Percentiles rank a stretch among this genome's conserved stretches.
Evolutionary conservation across 2,329 filamentous ascomycete species (phyloP).

Genomic region (Arachnomyces sp.): DNA sequence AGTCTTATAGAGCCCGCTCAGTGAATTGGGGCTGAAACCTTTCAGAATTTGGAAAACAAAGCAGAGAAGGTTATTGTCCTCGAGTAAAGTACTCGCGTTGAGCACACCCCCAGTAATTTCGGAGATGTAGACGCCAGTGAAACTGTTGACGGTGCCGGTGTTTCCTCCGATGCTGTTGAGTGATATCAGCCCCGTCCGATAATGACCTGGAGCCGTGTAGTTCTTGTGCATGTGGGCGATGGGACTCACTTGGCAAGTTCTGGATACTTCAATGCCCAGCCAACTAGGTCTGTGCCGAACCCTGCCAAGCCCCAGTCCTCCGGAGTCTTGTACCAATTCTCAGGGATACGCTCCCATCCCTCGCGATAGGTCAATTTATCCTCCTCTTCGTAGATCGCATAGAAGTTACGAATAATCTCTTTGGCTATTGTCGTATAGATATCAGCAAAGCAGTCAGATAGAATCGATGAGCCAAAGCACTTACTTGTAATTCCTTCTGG

Average conservation of each 20-base stretch:
- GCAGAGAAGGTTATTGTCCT: conserved; percentile 35
- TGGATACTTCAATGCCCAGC: conserved; percentile 33
- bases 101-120: conserved; percentile 37
- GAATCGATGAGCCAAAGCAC: conserved; percentile 7
- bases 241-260: conserved; percentile 29
- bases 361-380: conserved; percentile 36
- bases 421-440: conserved; percentile 22
- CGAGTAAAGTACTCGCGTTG: conserved; percentile 26
- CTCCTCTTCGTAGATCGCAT: conserved; percentile 36
- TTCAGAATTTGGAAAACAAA: conserved; percentile 30
- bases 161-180: conserved; percentile 43
- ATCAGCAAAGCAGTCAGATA: background rate
- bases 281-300: conserved; percentile 34
- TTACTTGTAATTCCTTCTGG: conserved; percentile 31
- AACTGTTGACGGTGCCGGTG: conserved; percentile 43
- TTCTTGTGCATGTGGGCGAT: conserved; percentile 1
- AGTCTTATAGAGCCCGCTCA: conserved; percentile 23
- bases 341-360: conserved; percentile 46
- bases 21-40: conserved; percentile 23
- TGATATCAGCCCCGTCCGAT: no score
- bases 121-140: conserved; percentile 38
- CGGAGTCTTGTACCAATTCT: conserved; percentile 43
- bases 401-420: conserved; percentile 40
- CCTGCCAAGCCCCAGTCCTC: conserved; percentile 42
- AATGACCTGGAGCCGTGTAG: no score